Evolutionary conservation across 768 basidiomycete genomes (phyloP), one percentile per base, ranked within the genome.

Genomic region (Panus rudis): DNA sequence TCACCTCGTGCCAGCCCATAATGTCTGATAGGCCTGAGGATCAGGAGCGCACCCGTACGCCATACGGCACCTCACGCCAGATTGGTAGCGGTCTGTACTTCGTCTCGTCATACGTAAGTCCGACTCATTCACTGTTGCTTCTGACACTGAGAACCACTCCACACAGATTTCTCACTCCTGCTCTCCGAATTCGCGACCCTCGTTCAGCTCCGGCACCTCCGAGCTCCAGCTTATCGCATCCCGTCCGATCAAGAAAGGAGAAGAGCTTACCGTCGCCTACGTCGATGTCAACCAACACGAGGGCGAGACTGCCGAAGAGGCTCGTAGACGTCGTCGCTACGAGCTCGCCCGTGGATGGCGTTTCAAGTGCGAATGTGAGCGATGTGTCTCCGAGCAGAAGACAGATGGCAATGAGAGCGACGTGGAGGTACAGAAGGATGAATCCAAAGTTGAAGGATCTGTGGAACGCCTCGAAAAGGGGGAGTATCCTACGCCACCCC

Each of bases 331-430:
- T 33, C 68, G 88, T 49, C 73, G 89, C 24, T 68, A 71, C 52
- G 84, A 88, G 66, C 72, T 92, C 27, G 85, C 76, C 19, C 72
- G 83, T 32, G 88, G 89, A 25, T 92, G 89, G 89, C 70, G 73
- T 45, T 89, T 91, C 58, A 78, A 84, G 10, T 92, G 89, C 55
- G 61, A 66, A 39, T 92, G 89, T 58, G 61, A 69, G 42, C 73
- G 77, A 33, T 91, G 89, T 57, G 56, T 61, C 27, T 66, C 63
- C 42, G 88, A 91, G 59, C 57, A 46, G 17, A 47, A 39, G 40
- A 32, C 41, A n/a, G 50, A 59, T 23, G 43, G 45, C 12, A 50
- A 53, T 39, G 58, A 59, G 43, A 27, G 45, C 27, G 55, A 67
- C 42, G 33, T 35, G 8, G 33, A 14, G 33, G 54, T 61, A 10